Evolutionary conservation across 495 filamentous ascomycete genomes (phyloP).

Genomic region (Penicillium maclennaniae): DNA sequence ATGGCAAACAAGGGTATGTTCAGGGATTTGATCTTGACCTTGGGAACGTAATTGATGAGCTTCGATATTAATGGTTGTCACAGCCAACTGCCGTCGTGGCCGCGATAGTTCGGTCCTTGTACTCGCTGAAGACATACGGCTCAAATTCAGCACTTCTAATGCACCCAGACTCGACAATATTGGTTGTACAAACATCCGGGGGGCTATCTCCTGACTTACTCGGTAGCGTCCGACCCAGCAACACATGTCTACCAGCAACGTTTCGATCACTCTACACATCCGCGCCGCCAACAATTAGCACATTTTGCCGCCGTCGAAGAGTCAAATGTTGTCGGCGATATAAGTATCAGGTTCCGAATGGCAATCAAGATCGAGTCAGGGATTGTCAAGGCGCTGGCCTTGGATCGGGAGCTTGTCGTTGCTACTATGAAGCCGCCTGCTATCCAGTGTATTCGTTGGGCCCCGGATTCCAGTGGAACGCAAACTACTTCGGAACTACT

Average conservation of each 20-base stretch:
- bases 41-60: not conserved
- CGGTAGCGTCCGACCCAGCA: slow-evolving; percentile 78
- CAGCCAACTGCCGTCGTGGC: slow-evolving; percentile 90
- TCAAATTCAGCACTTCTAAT: slow-evolving; percentile 78
- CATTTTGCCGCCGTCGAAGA: slow-evolving; percentile 59
- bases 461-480: slow-evolving; percentile 69
- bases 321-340: slow-evolving; percentile 76
- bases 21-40: slow-evolving; percentile 2
- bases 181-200: slow-evolving; percentile 83
- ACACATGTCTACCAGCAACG: slow-evolving; percentile 79
- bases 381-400: slow-evolving; percentile 77
- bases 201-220: slow-evolving; percentile 92
- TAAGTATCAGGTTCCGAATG: slow-evolving; percentile 91
- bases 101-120: slow-evolving; percentile 71
- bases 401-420: slow-evolving; percentile 91
- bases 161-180: slow-evolving; percentile 85
- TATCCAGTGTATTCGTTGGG: slow-evolving; percentile 95
- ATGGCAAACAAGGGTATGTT: slow-evolving; percentile 89
- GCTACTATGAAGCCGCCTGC: slow-evolving; percentile 91
- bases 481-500: slow-evolving; percentile 91
- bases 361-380: slow-evolving; percentile 98
- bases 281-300: slow-evolving; percentile 67
- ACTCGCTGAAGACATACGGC: slow-evolving; percentile 80
- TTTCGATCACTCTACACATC: slow-evolving; percentile 65
- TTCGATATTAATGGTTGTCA: slow-evolving; percentile 28